A percentile compares a stretch with the other conserved stretches of the same genome.
Evolutionary conservation across 108 stramenopile genomes (phyloP).

Genomic region (Conticribra weissflogii): DNA sequence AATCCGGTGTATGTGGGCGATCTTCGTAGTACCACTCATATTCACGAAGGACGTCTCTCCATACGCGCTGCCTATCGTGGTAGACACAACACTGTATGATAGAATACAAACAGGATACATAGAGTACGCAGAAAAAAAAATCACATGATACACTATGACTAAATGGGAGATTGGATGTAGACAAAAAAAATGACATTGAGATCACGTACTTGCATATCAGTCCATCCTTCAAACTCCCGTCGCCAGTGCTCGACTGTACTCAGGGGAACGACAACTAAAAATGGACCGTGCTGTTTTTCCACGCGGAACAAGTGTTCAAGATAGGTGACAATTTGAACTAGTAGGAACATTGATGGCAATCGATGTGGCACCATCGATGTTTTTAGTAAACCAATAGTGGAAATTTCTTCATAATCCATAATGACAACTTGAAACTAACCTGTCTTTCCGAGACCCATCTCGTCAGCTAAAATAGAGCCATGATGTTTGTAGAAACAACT

Average conservation of each 20-base stretch:
- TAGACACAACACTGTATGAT: conserved; percentile 95
- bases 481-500: conserved; percentile 89
- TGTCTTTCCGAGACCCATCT: conserved; percentile 88
- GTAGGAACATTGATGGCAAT: conserved; percentile 54
- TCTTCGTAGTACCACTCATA: conserved; percentile 98
- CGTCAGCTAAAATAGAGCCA: conserved; percentile 93
- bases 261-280: conserved; percentile 95
- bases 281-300: conserved; percentile 93
- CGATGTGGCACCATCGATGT: no score
- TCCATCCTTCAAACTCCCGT: conserved; percentile 97
- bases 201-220: conserved; percentile 75
- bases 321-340: conserved; percentile 94
- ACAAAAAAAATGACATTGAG: no score
- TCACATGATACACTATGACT: no score
- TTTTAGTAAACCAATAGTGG: no score
- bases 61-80: conserved; percentile 92
- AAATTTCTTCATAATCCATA: no score
- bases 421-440: conserved; percentile 15
- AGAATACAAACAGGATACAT: no score
- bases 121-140: no score
- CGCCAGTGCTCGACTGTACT: conserved; percentile 99
- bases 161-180: no score
- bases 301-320: conserved; percentile 93
- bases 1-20: conserved; percentile 94
- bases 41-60: conserved; percentile 96